Percentiles rank a stretch among this genome's conserved stretches.
Conservation (phyloP, 495 filamentous ascomycete genomes). For the Lichina pygmaea region DNA sequence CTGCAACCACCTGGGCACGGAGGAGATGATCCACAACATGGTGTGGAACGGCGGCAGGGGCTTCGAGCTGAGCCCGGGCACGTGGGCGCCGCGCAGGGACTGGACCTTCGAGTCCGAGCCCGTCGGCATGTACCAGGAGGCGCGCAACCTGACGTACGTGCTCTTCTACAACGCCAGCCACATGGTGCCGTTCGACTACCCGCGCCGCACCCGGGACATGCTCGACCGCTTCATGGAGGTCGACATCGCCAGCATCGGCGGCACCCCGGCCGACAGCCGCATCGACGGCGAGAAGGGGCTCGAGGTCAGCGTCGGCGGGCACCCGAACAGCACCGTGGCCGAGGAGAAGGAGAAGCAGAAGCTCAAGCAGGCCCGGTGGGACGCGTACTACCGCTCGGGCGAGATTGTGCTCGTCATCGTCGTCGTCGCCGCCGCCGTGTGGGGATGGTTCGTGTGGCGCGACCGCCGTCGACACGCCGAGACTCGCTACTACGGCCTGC, state of each 20-base stretch:
- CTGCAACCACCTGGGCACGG: slow-evolving; percentile 91
- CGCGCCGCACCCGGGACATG: slow-evolving; percentile 79
- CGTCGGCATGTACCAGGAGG: slow-evolving; percentile 80
- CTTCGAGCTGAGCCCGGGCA: slow-evolving; percentile 71
- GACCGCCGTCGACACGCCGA: slow-evolving; percentile 28
- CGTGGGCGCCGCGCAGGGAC: slow-evolving; percentile 69
- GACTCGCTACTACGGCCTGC: slow-evolving; percentile 10
- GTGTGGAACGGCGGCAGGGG: slow-evolving; percentile 74
- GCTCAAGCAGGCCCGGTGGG: slow-evolving; percentile 67
- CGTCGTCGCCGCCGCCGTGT: slow-evolving; percentile 42
- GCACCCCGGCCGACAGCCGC: slow-evolving; percentile 51
- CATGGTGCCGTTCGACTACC: slow-evolving; percentile 91
- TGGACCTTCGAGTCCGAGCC: slow-evolving; percentile 87
- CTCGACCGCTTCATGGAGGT: slow-evolving; percentile 87
- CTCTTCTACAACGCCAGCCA: slow-evolving; percentile 87
- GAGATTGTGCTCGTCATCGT: slow-evolving; percentile 76
- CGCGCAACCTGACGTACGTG: slow-evolving; percentile 84
- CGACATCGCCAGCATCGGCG: slow-evolving; percentile 77
- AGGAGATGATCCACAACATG: slow-evolving; percentile 74
- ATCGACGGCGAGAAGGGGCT: slow-evolving; percentile 79
- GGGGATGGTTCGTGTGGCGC: slow-evolving; percentile 73
- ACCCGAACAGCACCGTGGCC: slow-evolving; percentile 51
- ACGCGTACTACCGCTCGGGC: slow-evolving; percentile 75
- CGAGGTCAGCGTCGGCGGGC: slow-evolving; percentile 66
- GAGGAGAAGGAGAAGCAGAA: slow-evolving; percentile 48